These are phyloP conservation scores for Ceratobasidium sp. DNA, from an alignment of 1,284 basidiomycete genomes.

Conservation along the genomic window DNA sequence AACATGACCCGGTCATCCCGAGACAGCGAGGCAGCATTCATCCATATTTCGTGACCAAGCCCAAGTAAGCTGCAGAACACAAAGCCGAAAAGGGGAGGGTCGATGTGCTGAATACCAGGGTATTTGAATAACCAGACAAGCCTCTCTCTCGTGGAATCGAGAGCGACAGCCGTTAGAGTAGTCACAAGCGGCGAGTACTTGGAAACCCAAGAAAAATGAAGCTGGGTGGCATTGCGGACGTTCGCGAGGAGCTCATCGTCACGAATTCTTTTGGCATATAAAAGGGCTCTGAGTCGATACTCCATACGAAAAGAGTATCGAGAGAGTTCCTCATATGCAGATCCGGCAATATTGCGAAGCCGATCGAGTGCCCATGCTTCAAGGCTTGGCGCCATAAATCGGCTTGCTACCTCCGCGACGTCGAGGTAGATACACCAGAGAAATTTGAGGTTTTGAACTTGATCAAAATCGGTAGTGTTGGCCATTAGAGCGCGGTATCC, in stretches of 20 bases:
- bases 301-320: conserved; percentile 11
- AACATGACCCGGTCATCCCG: conserved; percentile 23
- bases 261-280: conserved; percentile 4
- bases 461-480: background rate
- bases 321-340: background rate
- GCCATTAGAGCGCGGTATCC: background rate
- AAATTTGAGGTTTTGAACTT: background rate
- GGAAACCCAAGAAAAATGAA: conserved; percentile 22
- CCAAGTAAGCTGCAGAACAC: conserved; percentile 11
- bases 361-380: background rate
- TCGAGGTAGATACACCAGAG: conserved; percentile 28
- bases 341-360: conserved; percentile 1
- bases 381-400: conserved; percentile 17
- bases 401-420: conserved; percentile 20
- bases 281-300: conserved; percentile 15
- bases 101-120: background rate
- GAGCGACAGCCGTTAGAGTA: background rate
- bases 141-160: background rate
- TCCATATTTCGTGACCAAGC: conserved; percentile 10
- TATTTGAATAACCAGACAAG: conserved; percentile 16
- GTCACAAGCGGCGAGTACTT: conserved; percentile 8
- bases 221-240: conserved; percentile 14
- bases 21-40: conserved; percentile 3
- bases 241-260: conserved; percentile 1
- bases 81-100: conserved; percentile 27